Evolutionary conservation across 495 filamentous ascomycete species (phyloP), one percentile per base, ranked within the genome.

Genomic region (Collariella sp.): DNA sequence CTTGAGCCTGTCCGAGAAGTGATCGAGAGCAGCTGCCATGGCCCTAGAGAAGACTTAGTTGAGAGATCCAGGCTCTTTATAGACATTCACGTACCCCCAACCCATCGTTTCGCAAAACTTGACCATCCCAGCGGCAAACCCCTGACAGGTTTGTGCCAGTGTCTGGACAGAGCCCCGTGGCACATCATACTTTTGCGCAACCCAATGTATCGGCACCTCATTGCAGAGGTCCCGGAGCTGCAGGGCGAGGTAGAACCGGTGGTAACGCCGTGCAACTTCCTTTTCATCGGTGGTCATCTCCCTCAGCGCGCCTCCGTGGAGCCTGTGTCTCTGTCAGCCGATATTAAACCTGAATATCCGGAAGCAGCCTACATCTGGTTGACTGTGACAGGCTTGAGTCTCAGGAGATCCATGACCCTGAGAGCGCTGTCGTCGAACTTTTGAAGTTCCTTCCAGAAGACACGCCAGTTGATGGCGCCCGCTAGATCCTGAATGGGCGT

Each of bases 211-310:
- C 1, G 88, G 88, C 20, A 81, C 72, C 55, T 91, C 88, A 61
- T 89, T 91, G 67, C 87, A 88, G 31, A 93, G 69, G 61, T 91
- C 86, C 18, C 88, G 83, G 34, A 93, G 79, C 62, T 91, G 88
- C 41, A 93, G 78, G 11, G 88, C 85, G 16, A 85, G 73, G 60
- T 89, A 93, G 60, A 89, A 88, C 16, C 87, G 80, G n/a, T 80
- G 79, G 61, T 91, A 88, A 34, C 86, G 79, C 11, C 81, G 77
- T 2, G 78, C 77, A 23, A 66, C 73, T 44, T 82, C 78, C 18
- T 81, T 75, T 55, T 89, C 83, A 36, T 76, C 72, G 1, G 74
- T 62, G 0, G 76, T 86, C 10, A 71, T 77, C 66, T 88, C 85
- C 66, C 80, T 86, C 18, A 90, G 65, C 1, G 70, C 76, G 3